Evolutionary conservation across 2,329 filamentous ascomycete species (phyloP).

Genomic region (Westerdykella ornata): DNA sequence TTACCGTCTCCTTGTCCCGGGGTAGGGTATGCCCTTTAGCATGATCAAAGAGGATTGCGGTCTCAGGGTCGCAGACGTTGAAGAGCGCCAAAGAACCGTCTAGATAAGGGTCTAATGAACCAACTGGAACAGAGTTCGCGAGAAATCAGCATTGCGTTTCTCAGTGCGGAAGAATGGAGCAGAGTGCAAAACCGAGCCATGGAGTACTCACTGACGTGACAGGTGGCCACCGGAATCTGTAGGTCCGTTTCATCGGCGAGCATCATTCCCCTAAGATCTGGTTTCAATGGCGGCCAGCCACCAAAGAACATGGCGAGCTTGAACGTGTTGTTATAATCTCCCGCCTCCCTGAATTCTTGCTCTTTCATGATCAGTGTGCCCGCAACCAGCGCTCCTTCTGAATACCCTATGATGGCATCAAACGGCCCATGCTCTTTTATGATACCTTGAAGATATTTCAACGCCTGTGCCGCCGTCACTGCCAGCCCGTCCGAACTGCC

Average conservation of each 20-base stretch:
- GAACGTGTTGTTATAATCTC: constrained; percentile 21
- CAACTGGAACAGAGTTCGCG: constrained; percentile 10
- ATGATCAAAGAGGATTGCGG: constrained; percentile 57
- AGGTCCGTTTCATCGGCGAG: constrained; percentile 39
- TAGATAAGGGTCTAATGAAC: constrained; percentile 51
- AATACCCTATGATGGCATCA: constrained; percentile 55
- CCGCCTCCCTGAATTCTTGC: constrained; percentile 12
- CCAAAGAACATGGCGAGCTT: constrained; percentile 47
- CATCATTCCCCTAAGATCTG: constrained; percentile 26
- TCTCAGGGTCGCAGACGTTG: constrained; percentile 56
- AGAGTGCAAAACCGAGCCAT: background rate
- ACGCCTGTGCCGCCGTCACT: constrained; percentile 19
- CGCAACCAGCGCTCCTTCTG: constrained; percentile 53
- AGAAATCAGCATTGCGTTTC: background rate
- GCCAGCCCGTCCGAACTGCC: constrained; percentile 36
- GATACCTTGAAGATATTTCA: constrained; percentile 17
- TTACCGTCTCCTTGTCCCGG: constrained; percentile 24
- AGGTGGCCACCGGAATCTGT: constrained; percentile 38
- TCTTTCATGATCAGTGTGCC: constrained; percentile 35
- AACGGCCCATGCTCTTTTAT: constrained; percentile 29
- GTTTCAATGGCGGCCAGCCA: constrained; percentile 40
- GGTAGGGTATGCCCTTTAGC: constrained; percentile 60
- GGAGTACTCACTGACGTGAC: constrained; percentile 31
- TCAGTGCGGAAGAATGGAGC: no score
- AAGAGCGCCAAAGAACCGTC: constrained; percentile 56